phyloP scores from a whole-genome alignment of 192 early-diverging fungal genomes.

The Spizellomyces sp. region DNA sequence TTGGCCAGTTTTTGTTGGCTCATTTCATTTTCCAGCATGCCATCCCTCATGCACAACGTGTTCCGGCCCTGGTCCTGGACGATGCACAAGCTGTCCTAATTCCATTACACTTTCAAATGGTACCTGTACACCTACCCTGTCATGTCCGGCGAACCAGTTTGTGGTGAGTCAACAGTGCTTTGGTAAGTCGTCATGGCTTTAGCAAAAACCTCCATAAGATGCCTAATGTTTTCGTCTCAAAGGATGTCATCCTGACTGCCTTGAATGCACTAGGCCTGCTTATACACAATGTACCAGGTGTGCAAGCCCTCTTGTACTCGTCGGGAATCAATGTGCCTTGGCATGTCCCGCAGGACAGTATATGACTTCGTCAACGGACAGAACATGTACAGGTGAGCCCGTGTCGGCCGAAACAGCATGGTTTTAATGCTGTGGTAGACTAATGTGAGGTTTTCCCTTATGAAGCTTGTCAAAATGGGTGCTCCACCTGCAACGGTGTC shows the following conservation, averaged over 20 bases:
- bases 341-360: slow-evolving; percentile 21
- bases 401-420: no score
- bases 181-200: slow-evolving; percentile 2
- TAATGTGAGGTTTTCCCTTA: no score
- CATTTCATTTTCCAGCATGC: background rate
- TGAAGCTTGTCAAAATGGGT: slow-evolving; percentile 12
- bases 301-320: slow-evolving; percentile 8
- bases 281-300: slow-evolving; percentile 8
- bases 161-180: slow-evolving; percentile 14
- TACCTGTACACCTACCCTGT: background rate
- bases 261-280: slow-evolving; percentile 13
- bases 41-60: slow-evolving; percentile 12
- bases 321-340: slow-evolving; percentile 8
- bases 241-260: slow-evolving; percentile 26
- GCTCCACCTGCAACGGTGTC: slow-evolving; percentile 18
- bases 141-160: slow-evolving; percentile 14
- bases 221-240: background rate
- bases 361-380: background rate
- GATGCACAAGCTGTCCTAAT: slow-evolving; percentile 18
- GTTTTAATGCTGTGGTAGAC: no score
- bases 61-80: background rate
- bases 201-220: background rate
- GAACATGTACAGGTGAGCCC: slow-evolving; percentile 2
- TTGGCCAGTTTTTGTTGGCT: no score
- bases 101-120: slow-evolving; percentile 1